These are phyloP conservation scores for Moniliophthora roreri DNA, from an alignment of 1,284 basidiomycete species.

Conservation along the genomic window DNA sequence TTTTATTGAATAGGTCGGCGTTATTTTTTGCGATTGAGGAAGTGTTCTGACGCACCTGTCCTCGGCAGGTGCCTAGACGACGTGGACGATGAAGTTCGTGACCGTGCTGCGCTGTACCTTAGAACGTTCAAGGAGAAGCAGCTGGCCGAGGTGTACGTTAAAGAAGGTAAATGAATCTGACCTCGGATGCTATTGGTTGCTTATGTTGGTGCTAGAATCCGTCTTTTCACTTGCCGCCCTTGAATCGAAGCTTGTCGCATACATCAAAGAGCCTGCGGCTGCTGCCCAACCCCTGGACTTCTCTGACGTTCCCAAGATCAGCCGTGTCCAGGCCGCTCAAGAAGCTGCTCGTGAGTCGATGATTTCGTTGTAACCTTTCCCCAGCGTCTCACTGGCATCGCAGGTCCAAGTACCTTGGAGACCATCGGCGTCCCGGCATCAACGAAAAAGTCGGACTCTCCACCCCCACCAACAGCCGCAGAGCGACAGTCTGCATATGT, in stretches of 20 bases:
- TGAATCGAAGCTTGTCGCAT: slow-evolving; percentile 85
- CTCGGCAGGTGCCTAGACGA: slow-evolving; percentile 87
- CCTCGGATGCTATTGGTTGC: neutral
- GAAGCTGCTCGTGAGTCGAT: slow-evolving; percentile 75
- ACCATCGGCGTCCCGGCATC: slow-evolving; percentile 72
- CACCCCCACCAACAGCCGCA: slow-evolving; percentile 71
- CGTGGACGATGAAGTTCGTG: slow-evolving; percentile 98
- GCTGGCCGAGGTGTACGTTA: slow-evolving; percentile 85
- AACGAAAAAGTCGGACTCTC: slow-evolving; percentile 59
- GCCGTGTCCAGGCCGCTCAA: slow-evolving; percentile 84
- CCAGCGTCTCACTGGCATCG: slow-evolving; percentile 9
- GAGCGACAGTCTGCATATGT: slow-evolving; percentile 87
- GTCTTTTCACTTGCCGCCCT: slow-evolving; percentile 87
- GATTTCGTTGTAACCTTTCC: slow-evolving; percentile 6
- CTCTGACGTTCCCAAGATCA: slow-evolving; percentile 85
- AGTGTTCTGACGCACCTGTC: slow-evolving; percentile 5
- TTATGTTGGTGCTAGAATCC: slow-evolving; percentile 62
- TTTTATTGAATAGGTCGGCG: slow-evolving; percentile 77
- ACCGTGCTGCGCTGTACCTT: slow-evolving; percentile 94
- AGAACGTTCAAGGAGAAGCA: slow-evolving; percentile 80
- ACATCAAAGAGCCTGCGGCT: slow-evolving; percentile 80
- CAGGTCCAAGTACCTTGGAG: slow-evolving; percentile 83
- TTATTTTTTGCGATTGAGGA: neutral
- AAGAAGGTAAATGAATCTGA: slow-evolving; percentile 67
- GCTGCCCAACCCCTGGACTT: slow-evolving; percentile 76